Percentiles rank a stretch among this genome's conserved stretches.
phyloP scores from a whole-genome alignment of 441 rosid genomes.

The Brassica hybrid region DNA sequence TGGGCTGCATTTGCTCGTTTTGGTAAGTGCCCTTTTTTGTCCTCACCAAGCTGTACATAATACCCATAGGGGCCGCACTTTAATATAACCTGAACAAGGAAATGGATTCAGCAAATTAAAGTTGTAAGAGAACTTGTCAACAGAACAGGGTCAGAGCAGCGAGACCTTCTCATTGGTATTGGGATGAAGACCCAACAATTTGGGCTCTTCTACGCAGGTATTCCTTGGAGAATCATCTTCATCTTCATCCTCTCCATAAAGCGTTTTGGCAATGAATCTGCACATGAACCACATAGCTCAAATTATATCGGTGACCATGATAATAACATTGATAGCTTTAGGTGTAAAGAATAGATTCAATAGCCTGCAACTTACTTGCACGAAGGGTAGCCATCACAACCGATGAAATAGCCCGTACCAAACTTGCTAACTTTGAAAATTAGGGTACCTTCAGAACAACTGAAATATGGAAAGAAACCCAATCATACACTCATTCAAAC shows the following conservation, averaged over 20 bases:
- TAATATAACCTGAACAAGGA: constrained; percentile 68
- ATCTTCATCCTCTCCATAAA: constrained; percentile 82
- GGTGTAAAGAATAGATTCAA: not conserved
- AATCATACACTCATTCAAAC: too few relatives aligned
- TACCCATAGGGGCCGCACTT: constrained; percentile 95
- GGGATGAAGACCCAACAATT: constrained; percentile 83
- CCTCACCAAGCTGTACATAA: constrained; percentile 96
- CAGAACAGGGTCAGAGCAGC: constrained; percentile 31
- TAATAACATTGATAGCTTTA: constrained; percentile 8
- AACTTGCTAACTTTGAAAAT: constrained; percentile 85
- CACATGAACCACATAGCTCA: constrained; percentile 39
- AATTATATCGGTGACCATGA: constrained; percentile 14
- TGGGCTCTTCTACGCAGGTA: constrained; percentile 70
- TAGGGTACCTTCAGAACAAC: constrained; percentile 89
- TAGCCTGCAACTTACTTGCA: constrained; percentile 83
- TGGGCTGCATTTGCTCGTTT: constrained; percentile 84
- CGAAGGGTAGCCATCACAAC: constrained; percentile 90
- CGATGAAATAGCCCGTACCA: constrained; percentile 93
- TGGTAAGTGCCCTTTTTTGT: constrained; percentile 73
- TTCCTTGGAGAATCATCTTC: constrained; percentile 59
- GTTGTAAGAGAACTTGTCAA: constrained; percentile 8
- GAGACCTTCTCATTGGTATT: constrained; percentile 89
- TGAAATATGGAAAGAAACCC: constrained; percentile 51
- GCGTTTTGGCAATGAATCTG: constrained; percentile 87
- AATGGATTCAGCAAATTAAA: constrained; percentile 17